These are phyloP conservation scores for Maudiozyma pseudohumilis DNA, from an alignment of 805 yeast species.

Conservation along the genomic window DNA sequence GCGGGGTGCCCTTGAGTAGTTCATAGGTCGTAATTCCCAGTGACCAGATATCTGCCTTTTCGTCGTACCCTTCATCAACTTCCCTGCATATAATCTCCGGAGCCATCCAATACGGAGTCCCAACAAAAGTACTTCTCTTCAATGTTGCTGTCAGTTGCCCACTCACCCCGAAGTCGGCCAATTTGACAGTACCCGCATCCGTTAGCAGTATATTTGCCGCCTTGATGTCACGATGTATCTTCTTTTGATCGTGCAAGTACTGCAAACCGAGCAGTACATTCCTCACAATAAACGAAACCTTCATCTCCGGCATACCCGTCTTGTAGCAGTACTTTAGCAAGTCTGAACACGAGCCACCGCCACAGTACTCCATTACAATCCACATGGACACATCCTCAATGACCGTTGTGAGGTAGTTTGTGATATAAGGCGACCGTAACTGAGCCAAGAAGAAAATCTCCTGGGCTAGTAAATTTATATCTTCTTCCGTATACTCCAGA, in stretches of 20 bases:
- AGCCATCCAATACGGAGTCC: slow-evolving; percentile 98
- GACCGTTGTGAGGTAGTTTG: slow-evolving; percentile 55
- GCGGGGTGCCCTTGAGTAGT: slow-evolving; percentile 73
- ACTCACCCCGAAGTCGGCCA: slow-evolving; percentile 91
- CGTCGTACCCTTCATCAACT: slow-evolving; percentile 51
- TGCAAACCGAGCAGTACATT: slow-evolving; percentile 61
- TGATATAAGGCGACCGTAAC: slow-evolving; percentile 56
- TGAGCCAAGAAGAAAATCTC: slow-evolving; percentile 71
- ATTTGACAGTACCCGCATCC: slow-evolving; percentile 55
- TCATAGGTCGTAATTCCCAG: slow-evolving; percentile 89
- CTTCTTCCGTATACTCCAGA: slow-evolving; percentile 70
- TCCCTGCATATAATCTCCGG: slow-evolving; percentile 59
- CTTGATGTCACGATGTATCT: slow-evolving; percentile 84
- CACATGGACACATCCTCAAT: slow-evolving; percentile 61
- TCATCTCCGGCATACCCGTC: slow-evolving; percentile 32
- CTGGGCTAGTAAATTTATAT: slow-evolving; percentile 55
- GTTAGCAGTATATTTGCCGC: slow-evolving; percentile 81
- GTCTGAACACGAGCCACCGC: slow-evolving; percentile 86
- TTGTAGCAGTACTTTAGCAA: slow-evolving; percentile 38
- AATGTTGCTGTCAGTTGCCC: slow-evolving; percentile 68
- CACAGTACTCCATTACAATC: slow-evolving; percentile 92
- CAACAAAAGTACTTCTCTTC: slow-evolving; percentile 70
- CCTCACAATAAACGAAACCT: slow-evolving; percentile 50
- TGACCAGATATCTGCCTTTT: slow-evolving; percentile 93
- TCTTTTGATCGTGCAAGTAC: slow-evolving; percentile 64